A percentile compares a stretch with the other conserved stretches of the same genome.
These are phyloP conservation scores for Aspergillus hortae DNA, from an alignment of 2,329 filamentous ascomycete species.

Conservation along the genomic window DNA sequence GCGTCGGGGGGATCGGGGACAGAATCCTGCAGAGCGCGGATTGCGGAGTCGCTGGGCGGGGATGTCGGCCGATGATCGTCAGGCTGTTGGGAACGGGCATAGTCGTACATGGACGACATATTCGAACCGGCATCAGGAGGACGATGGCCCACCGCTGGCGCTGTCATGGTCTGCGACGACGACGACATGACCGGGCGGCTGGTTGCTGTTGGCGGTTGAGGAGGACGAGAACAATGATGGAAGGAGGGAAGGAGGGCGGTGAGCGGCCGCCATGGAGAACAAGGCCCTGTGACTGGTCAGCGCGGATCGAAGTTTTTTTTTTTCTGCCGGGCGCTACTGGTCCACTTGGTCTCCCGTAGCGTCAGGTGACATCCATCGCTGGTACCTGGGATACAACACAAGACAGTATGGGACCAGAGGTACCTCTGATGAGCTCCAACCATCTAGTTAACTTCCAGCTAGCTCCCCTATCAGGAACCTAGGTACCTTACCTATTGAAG, in stretches of 20 bases:
- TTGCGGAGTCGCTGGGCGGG: slow-evolving; percentile 37
- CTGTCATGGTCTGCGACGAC: slow-evolving; percentile 44
- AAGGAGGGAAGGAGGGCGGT: slow-evolving; percentile 11
- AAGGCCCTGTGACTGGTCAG: slow-evolving; percentile 14
- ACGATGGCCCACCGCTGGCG: slow-evolving; percentile 45
- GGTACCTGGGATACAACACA: not conserved
- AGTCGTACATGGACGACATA: slow-evolving; percentile 40
- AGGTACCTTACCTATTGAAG: too few species aligned
- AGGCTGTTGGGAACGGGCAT: slow-evolving; percentile 27
- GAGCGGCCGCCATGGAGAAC: slow-evolving; percentile 18
- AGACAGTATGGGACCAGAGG: not conserved
- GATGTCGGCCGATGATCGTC: slow-evolving; percentile 19
- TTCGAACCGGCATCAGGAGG: slow-evolving; percentile 41
- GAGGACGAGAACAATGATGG: slow-evolving; percentile 9
- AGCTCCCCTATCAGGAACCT: too few species aligned
- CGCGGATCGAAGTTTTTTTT: slow-evolving; percentile 5
- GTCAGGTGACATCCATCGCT: not conserved
- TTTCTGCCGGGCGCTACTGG: not conserved
- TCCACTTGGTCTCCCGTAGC: not conserved
- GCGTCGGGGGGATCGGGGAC: slow-evolving; percentile 19
- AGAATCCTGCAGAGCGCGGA: slow-evolving; percentile 37
- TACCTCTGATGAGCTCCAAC: not conserved
- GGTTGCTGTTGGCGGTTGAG: slow-evolving; percentile 17
- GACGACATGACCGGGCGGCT: slow-evolving; percentile 41
- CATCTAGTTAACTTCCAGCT: not conserved